Percentiles rank a stretch among this genome's conserved stretches.
Conservation (phyloP, 2,329 filamentous ascomycete genomes). For the Aspergillus transmontanensis region DNA sequence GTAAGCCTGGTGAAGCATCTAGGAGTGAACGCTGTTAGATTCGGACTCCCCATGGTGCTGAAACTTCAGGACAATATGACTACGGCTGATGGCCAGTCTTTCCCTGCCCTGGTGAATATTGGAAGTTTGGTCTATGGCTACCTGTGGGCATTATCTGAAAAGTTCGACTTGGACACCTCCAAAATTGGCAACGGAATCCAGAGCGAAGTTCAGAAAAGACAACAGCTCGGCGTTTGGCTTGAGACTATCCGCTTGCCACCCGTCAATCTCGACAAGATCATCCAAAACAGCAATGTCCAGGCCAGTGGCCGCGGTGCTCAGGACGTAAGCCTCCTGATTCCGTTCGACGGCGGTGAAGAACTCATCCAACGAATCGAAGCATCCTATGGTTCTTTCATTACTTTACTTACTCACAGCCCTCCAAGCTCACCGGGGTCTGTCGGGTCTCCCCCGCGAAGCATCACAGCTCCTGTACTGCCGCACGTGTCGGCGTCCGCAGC, state of each 20-base stretch:
- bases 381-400: slow-evolving; percentile 65
- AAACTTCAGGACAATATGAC: slow-evolving; percentile 80
- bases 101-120: slow-evolving; percentile 73
- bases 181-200: slow-evolving; percentile 70
- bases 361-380: slow-evolving; percentile 75
- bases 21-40: slow-evolving; percentile 78
- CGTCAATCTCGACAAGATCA: slow-evolving; percentile 63
- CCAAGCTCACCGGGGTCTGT: slow-evolving; percentile 62
- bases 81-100: slow-evolving; percentile 36
- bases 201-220: slow-evolving; percentile 74
- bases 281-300: slow-evolving; percentile 48
- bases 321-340: slow-evolving; percentile 58
- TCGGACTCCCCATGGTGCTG: slow-evolving; percentile 85
- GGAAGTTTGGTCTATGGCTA: slow-evolving; percentile 88
- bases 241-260: slow-evolving; percentile 73
- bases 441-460: slow-evolving; percentile 65
- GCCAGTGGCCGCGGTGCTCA: slow-evolving; percentile 41
- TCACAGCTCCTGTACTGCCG: slow-evolving; percentile 64
- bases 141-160: slow-evolving; percentile 76
- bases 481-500: slow-evolving; percentile 42
- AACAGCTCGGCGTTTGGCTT: slow-evolving; percentile 76
- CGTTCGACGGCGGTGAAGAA: slow-evolving; percentile 69
- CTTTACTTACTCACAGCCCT: slow-evolving; percentile 70
- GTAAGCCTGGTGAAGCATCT: slow-evolving; percentile 73
- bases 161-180: slow-evolving; percentile 74